Conservation (phyloP, 1,284 basidiomycete genomes). For the Irpex sp. region DNA sequence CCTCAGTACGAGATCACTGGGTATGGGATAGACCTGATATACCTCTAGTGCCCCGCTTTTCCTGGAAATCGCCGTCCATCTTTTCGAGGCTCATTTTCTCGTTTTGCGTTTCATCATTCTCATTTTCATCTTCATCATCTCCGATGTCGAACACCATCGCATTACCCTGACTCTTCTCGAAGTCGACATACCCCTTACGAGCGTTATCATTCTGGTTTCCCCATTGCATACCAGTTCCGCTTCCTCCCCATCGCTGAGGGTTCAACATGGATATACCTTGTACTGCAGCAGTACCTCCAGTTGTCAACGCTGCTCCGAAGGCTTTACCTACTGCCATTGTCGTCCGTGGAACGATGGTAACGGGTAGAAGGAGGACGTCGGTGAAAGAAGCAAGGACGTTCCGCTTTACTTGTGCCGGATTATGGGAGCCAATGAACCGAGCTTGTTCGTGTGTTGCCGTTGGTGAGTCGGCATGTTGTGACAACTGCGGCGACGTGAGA, state of each 20-base stretch:
- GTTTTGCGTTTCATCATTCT: slow-evolving; percentile 24
- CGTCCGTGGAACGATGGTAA: slow-evolving; percentile 93
- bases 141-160: slow-evolving; percentile 60
- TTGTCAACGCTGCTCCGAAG: slow-evolving; percentile 72
- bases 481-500: slow-evolving; percentile 16
- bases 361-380: slow-evolving; percentile 85
- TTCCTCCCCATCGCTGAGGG: slow-evolving; percentile 72
- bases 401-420: slow-evolving; percentile 90
- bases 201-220: slow-evolving; percentile 16
- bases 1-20: not conserved
- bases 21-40: not conserved
- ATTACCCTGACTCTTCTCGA: slow-evolving; percentile 37
- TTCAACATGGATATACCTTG: slow-evolving; percentile 87
- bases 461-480: slow-evolving; percentile 16
- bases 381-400: slow-evolving; percentile 92
- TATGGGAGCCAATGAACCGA: slow-evolving; percentile 79
- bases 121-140: slow-evolving; percentile 45
- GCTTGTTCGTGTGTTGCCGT: slow-evolving; percentile 39
- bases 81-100: slow-evolving; percentile 25
- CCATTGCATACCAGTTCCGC: slow-evolving; percentile 31
- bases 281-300: slow-evolving; percentile 73
- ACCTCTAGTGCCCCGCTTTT: not conserved
- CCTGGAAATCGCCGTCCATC: slow-evolving; percentile 12
- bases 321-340: slow-evolving; percentile 48
- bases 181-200: slow-evolving; percentile 35